phyloP scores from a whole-genome alignment of 1,284 basidiomycete species.

The Puccinia horiana region DNA sequence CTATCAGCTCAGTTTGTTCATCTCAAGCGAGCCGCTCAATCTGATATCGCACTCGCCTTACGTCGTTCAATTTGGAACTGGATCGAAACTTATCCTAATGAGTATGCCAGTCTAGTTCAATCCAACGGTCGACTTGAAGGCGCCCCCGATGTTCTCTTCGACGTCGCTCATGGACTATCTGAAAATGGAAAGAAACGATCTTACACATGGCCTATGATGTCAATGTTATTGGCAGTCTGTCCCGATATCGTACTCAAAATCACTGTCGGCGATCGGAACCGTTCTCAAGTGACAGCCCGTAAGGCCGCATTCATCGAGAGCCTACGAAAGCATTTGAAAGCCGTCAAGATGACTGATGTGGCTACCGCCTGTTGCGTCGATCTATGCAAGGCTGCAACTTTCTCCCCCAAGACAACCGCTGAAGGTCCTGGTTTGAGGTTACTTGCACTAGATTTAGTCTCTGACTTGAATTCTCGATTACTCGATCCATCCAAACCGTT shows the following conservation, averaged over 20 bases:
- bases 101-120: conserved; percentile 74
- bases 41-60: conserved; percentile 72
- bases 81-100: conserved; percentile 77
- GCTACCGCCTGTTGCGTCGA: conserved; percentile 77
- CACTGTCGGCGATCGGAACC: conserved; percentile 60
- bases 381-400: conserved; percentile 75
- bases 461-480: conserved; percentile 41
- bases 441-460: conserved; percentile 71
- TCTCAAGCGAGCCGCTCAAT: conserved; percentile 74
- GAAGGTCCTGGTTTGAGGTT: conserved; percentile 67
- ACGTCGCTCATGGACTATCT: conserved; percentile 56
- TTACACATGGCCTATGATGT: conserved; percentile 77
- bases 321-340: conserved; percentile 54
- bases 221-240: conserved; percentile 73
- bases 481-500: conserved; percentile 55
- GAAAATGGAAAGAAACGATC: conserved; percentile 63
- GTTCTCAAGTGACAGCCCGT: conserved; percentile 56
- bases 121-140: conserved; percentile 56
- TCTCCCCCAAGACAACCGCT: conserved; percentile 64
- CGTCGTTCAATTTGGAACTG: conserved; percentile 86
- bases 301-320: conserved; percentile 51
- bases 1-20: conserved; percentile 79
- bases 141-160: conserved; percentile 57
- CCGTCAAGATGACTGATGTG: conserved; percentile 64
- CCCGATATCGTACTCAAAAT: conserved; percentile 69